Base-by-base conservation (phyloP, 192 early-diverging fungal species). In the Entophlyctis luteolus region DNA sequence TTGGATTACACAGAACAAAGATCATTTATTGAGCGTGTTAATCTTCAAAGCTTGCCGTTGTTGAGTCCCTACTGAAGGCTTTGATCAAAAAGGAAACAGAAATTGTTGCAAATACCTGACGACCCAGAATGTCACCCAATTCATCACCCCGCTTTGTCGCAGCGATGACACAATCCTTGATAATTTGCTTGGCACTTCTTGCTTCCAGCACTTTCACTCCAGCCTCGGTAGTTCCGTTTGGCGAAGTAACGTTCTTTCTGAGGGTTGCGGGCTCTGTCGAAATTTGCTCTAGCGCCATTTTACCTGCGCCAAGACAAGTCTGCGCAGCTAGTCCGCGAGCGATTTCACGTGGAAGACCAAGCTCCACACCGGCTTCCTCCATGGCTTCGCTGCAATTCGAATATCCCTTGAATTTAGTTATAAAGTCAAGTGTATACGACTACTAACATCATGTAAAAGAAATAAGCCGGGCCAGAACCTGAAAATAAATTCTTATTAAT, bases 381-480 rank as follows among this genome's bases (percentile, higher is more conserved):
- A 56, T 32, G 5, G 55, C 55, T 33, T 56, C 50, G 50, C 81
- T 94, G 88, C 3, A 86, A 86, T 53, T n/a, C n/a, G n/a, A n/a
- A n/a, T n/a, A n/a, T n/a, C n/a, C n/a, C n/a, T n/a, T n/a, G 20
- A 45, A 20, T 45, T 45, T 45, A 45, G 0, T 45, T 45, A 12
- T 45, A 20, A 45, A 16, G 42, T 12, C 0, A 45, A 45, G 42
- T 45, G 42, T n/a, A 16, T 76, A 94, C 94, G 75, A n/a, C n/a
- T n/a, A n/a, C n/a, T n/a, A n/a, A n/a, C n/a, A 94, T 84, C 57
- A 97, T 78, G 67, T 94, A 74, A 79, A 97, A 97, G 75, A 97
- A 97, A 72, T 97, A 97, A 1, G 95, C 95, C 2, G 95, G 95
- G 2, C 95, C 95, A n/a, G 88, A 90, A 2, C 95, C 92, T 78